Conservation (phyloP, 1,139 yeast species). For the Yamadazyma diospyri region DNA sequence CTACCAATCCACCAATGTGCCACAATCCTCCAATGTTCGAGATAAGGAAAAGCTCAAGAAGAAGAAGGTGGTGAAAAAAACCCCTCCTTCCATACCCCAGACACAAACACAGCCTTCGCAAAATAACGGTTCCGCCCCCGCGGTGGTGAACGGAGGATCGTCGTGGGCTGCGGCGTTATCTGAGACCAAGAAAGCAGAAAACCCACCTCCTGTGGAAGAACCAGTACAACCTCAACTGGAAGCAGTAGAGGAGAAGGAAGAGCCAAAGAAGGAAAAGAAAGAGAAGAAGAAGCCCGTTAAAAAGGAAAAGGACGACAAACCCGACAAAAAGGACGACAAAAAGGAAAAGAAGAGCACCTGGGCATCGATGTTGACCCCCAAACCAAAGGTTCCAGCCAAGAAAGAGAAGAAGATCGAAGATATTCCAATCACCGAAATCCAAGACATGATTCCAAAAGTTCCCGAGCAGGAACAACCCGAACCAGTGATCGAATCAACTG, state of each 20-base stretch:
- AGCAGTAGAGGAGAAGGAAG: slow-evolving; percentile 12
- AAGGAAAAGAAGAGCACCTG: slow-evolving; percentile 30
- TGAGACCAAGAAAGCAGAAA: slow-evolving; percentile 35
- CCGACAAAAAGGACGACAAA: slow-evolving; percentile 24
- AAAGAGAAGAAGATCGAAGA: slow-evolving; percentile 12
- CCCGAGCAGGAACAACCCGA: slow-evolving; percentile 16
- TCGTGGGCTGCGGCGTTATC: slow-evolving; percentile 55
- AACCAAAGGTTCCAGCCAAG: slow-evolving; percentile 23
- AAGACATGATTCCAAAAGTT: slow-evolving; percentile 16
- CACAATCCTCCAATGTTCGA: too few relatives aligned
- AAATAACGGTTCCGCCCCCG: slow-evolving; percentile 11
- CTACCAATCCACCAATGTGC: too few relatives aligned
- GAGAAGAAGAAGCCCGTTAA: slow-evolving; percentile 20
- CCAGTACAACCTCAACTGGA: slow-evolving; percentile 15
- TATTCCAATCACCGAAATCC: slow-evolving; percentile 16
- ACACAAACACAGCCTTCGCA: too few relatives aligned
- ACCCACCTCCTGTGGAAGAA: too few relatives aligned
- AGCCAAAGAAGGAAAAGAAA: slow-evolving; percentile 21
- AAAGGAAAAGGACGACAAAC: slow-evolving; percentile 11
- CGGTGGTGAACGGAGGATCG: slow-evolving; percentile 22
- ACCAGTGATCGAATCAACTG: neutral
- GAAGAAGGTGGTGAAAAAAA: slow-evolving; percentile 8
- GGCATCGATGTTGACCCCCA: slow-evolving; percentile 62
- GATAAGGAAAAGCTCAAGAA: neutral
- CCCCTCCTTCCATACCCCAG: too few relatives aligned